Evolutionary conservation across 345 rosid species (phyloP), one percentile per base, ranked within the genome.

Genomic region (Euphorbia lathyris): DNA sequence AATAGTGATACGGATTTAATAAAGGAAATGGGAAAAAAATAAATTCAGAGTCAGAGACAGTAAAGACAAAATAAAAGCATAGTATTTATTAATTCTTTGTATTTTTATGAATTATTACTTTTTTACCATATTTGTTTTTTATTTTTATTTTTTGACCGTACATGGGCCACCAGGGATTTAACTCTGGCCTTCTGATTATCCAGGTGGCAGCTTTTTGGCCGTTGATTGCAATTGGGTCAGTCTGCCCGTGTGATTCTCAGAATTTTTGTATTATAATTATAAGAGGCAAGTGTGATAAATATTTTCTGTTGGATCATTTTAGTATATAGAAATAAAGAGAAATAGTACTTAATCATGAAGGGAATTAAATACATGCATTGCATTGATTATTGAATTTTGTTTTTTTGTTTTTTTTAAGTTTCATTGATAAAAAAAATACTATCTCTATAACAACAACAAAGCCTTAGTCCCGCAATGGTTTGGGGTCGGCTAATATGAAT

Each of bases 171-270:
- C 16, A 30, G 30, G 58, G n/a, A 7, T 3, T 25, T 42, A 4
- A 30, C 17, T 22, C 12, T 40, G 72, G 51, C 20, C 58, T 59
- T 59, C 16, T 8, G 73, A 51, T 70, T 70, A 30, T 43, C 70
- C 74, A 72, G n/a, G 68, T 75, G 82, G 82, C 65, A 43, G 65
- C 42, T 63, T 74, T 19, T 67, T 27, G 63, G 20, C 75, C 78
- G 48, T 56, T 20, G 29, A 17, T 14, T 26, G n/a, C 5, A 29
- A 27, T 26, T n/a, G 13, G n/a, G 38, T 42, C 48, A 45, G 36
- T 53, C 29, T 20, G 68, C 42, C 66, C 61, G 51, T 58, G 74
- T 75, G 70, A 66, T 64, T 58, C 11, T 19, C 19, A 16, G 51
- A 45, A 14, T 53, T 55, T 9, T n/a, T n/a, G 3, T 7, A 7